Base-by-base conservation (phyloP, 495 filamentous ascomycete species). In the Rhizodiscina lignyota region DNA sequence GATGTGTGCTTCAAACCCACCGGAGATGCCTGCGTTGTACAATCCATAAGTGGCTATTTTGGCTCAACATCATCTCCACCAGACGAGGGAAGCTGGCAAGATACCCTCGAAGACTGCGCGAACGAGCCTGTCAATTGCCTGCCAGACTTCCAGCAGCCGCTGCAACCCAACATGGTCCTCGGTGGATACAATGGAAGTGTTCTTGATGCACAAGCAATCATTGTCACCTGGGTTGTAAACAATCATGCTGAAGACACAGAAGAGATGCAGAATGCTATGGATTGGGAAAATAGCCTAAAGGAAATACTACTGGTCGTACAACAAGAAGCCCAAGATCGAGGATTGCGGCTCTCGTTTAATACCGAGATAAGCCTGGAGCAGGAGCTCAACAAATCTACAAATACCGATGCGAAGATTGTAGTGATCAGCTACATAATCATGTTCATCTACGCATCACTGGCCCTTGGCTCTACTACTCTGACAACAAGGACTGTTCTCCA, bases 341-440 rank as follows among this genome's bases (percentile, higher is more conserved):
- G 83, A 2, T 66, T 97, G 6, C 68, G 91, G 27, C 64, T 97
- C 29, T 93, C 83, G 5, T 97, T 94, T 62, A 91, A 76, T 16
- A 89, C 91, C 5, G 89, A 97, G 58, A 77, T 85, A 45, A 91
- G 83, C 49, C 54, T 97, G 21, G 87, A 96, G 49, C 67, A 92
- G 50, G 89, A 97, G 49, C 63, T 84, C 31, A 97, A 94, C 58
- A 92, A 96, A 55, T 86, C 79, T 8, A 93, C 83, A 23, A 97
- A 97, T 53, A 94, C 89, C 2, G 89, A 97, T 55, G 89, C 86
- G 15, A 94, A 87, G 55, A 96, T 97, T 43, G 74, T 97, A 11
- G 78, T 91, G 28, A 79, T 96, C 56, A 94, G 87, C 62, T 97
- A 97, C 59, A 70, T 96, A 41, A 79, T 94, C 56, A 97, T 97